phyloP scores from a whole-genome alignment of 108 stramenopile species.

The Mayamaea pseudoterrestris region DNA sequence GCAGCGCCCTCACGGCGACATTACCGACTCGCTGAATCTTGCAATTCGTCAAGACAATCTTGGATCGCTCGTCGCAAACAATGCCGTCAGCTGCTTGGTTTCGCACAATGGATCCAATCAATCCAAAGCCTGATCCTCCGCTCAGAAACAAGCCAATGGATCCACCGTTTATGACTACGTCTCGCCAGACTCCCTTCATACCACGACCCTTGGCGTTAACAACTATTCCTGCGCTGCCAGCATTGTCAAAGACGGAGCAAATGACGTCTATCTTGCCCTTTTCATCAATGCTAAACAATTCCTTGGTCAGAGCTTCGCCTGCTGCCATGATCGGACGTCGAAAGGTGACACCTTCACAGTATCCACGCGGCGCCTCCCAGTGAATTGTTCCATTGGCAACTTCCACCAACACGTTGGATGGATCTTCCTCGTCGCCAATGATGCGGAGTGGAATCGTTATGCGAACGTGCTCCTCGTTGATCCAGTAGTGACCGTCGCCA shows the following conservation, averaged over 20 bases:
- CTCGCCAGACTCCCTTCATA: too few relatives aligned
- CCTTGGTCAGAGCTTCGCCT: conserved; percentile 14
- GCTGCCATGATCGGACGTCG: conserved; percentile 55
- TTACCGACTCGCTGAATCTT: too few relatives aligned
- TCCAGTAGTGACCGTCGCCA: conserved; percentile 80
- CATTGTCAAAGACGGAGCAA: conserved; percentile 59
- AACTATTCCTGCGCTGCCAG: conserved; percentile 25
- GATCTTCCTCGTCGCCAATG: conserved; percentile 73
- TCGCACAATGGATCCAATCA: too few relatives aligned
- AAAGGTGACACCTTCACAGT: conserved; percentile 72
- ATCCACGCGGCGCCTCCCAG: conserved; percentile 57
- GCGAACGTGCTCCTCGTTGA: conserved; percentile 43
- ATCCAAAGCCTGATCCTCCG: too few relatives aligned
- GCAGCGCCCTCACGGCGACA: too few relatives aligned
- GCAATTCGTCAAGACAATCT: too few relatives aligned
- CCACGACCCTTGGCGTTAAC: neutral
- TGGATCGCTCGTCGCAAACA: too few relatives aligned
- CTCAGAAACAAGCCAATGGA: too few relatives aligned
- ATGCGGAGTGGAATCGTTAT: conserved; percentile 51
- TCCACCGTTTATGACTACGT: too few relatives aligned
- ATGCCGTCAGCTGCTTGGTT: too few relatives aligned
- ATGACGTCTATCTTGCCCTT: conserved; percentile 43
- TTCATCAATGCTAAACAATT: conserved; percentile 30
- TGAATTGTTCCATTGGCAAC: conserved; percentile 52
- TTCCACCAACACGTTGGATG: conserved; percentile 72